phyloP scores from a whole-genome alignment of 1,284 basidiomycete species.

The Somion occarium region DNA sequence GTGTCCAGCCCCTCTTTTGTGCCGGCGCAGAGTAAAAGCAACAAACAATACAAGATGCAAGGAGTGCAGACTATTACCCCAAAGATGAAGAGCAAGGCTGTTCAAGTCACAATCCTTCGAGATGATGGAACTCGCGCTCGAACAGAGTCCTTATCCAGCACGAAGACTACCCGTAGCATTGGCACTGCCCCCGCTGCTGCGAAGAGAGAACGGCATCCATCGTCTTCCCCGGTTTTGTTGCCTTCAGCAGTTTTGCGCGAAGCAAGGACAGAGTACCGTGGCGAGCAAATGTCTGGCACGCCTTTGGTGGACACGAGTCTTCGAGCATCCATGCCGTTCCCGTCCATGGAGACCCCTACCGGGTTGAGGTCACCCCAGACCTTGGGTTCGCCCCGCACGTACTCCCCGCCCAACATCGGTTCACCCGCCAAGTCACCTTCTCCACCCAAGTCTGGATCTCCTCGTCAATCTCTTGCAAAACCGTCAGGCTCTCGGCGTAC shows the following conservation, averaged over 20 bases:
- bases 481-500: slow-evolving; percentile 1
- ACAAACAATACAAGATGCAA: slow-evolving; percentile 50
- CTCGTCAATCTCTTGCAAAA: background rate
- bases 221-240: slow-evolving; percentile 16
- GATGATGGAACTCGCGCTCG: slow-evolving; percentile 12
- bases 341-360: slow-evolving; percentile 26
- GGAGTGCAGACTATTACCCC: slow-evolving; percentile 55
- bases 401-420: slow-evolving; percentile 26
- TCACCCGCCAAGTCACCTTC: slow-evolving; percentile 18
- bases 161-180: background rate
- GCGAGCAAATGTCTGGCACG: slow-evolving; percentile 21
- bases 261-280: slow-evolving; percentile 15
- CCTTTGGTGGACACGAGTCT: slow-evolving; percentile 13
- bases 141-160: background rate
- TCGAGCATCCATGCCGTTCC: slow-evolving; percentile 22
- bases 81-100: slow-evolving; percentile 44
- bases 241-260: slow-evolving; percentile 23
- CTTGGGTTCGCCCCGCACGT: slow-evolving; percentile 27
- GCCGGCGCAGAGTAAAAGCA: slow-evolving; percentile 31
- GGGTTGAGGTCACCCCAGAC: slow-evolving; percentile 29
- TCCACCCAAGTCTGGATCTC: slow-evolving; percentile 12
- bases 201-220: background rate
- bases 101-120: slow-evolving; percentile 41
- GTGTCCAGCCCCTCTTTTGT: slow-evolving; percentile 21
- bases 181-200: background rate